These are phyloP conservation scores for Monilinia fructigena DNA, from an alignment of 2,329 filamentous ascomycete genomes.

Conservation along the genomic window DNA sequence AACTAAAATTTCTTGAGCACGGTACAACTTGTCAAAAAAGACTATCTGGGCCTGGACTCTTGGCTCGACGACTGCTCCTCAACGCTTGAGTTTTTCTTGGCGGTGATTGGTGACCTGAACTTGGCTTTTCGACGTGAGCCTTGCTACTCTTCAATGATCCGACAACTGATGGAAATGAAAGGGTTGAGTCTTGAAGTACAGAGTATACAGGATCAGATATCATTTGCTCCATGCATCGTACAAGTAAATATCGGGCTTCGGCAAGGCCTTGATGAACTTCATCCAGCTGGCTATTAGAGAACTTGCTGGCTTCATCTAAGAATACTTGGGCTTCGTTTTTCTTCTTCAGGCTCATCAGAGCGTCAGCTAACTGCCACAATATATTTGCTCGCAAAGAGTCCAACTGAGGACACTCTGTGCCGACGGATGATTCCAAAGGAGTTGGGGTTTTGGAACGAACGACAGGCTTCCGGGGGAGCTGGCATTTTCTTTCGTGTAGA, in stretches of 20 bases:
- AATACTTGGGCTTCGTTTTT: conserved; percentile 58
- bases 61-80: conserved; percentile 26
- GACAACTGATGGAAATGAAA: conserved; percentile 73
- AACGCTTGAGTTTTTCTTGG: conserved; percentile 29
- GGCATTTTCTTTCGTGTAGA: conserved; percentile 35
- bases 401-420: conserved; percentile 40
- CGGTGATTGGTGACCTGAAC: conserved; percentile 29
- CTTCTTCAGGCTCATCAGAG: conserved; percentile 46
- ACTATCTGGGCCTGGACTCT: conserved; percentile 36
- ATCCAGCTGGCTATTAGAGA: conserved; percentile 46
- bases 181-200: conserved; percentile 86
- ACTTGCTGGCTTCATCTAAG: conserved; percentile 52
- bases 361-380: conserved; percentile 51
- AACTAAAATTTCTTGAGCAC: conserved; percentile 64
- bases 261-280: conserved; percentile 55
- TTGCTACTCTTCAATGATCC: conserved; percentile 30
- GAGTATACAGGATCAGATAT: conserved; percentile 80
- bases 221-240: conserved; percentile 70
- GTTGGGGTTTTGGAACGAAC: conserved; percentile 33
- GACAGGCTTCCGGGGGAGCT: conserved; percentile 36
- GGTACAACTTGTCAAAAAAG: conserved; percentile 50
- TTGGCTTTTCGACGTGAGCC: conserved; percentile 31
- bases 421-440: conserved; percentile 29
- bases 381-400: conserved; percentile 49
- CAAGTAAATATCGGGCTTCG: conserved; percentile 65